Conservation (phyloP, 2,329 filamentous ascomycete species). For the Fusarium sulawesiense region DNA sequence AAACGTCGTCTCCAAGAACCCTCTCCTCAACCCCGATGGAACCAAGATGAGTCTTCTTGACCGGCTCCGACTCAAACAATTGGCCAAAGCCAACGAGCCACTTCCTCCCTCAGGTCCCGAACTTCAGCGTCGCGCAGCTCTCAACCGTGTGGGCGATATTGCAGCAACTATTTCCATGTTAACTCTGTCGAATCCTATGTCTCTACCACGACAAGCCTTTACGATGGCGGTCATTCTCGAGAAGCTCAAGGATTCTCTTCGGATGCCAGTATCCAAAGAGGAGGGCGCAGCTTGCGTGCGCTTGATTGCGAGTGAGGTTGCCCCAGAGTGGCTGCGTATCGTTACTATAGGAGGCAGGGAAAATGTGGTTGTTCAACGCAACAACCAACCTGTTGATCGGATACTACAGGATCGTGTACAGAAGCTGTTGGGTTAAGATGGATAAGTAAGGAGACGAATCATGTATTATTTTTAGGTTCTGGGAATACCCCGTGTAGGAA, state of each 20-base stretch:
- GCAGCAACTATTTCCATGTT: slow-evolving; percentile 75
- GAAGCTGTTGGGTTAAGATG: slow-evolving; percentile 47
- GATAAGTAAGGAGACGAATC: background rate
- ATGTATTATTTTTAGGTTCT: slow-evolving; percentile 17
- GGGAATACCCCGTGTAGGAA: slow-evolving; percentile 34
- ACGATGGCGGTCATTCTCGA: slow-evolving; percentile 71
- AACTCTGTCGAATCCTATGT: slow-evolving; percentile 61
- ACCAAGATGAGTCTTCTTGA: slow-evolving; percentile 77
- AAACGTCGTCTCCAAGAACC: slow-evolving; percentile 47
- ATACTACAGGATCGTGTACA: slow-evolving; percentile 54
- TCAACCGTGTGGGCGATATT: slow-evolving; percentile 76
- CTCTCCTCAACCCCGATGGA: slow-evolving; percentile 56
- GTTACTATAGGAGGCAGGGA: slow-evolving; percentile 65
- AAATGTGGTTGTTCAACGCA: slow-evolving; percentile 66
- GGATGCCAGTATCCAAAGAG: slow-evolving; percentile 64
- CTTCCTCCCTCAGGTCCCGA: slow-evolving; percentile 67
- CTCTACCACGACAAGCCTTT: slow-evolving; percentile 71
- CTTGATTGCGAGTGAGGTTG: slow-evolving; percentile 65
- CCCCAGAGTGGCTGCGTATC: slow-evolving; percentile 67
- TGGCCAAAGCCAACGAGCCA: slow-evolving; percentile 66
- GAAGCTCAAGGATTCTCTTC: slow-evolving; percentile 75
- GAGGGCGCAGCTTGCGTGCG: slow-evolving; percentile 63
- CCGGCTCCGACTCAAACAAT: slow-evolving; percentile 78
- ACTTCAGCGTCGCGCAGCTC: slow-evolving; percentile 70
- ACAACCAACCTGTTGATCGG: slow-evolving; percentile 54